phyloP scores from a whole-genome alignment of 306 rosid species.

The Prunus padus region DNA sequence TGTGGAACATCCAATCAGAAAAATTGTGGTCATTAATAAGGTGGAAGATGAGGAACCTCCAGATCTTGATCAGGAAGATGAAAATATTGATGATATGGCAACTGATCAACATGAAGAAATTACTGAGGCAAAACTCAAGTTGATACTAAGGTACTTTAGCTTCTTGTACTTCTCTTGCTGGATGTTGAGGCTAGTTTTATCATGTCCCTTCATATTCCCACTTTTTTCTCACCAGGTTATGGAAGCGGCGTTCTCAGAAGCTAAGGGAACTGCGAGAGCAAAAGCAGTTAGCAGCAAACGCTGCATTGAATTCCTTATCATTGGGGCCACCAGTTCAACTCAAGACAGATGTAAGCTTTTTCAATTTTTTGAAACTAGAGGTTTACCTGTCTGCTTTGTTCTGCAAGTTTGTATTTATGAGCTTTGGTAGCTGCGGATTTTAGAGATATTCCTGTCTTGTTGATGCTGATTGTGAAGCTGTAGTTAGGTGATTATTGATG shows the following conservation, averaged over 20 bases:
- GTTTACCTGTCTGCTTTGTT: not conserved
- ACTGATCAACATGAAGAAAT: constrained; percentile 55
- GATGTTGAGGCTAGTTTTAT: constrained; percentile 9
- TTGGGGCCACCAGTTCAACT: constrained; percentile 78
- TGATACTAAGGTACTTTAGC: constrained; percentile 66
- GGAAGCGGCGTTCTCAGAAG: constrained; percentile 73
- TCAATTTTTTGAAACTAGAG: constrained; percentile 16
- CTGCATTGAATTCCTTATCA: constrained; percentile 66
- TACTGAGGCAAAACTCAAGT: constrained; percentile 73
- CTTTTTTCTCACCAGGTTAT: constrained; percentile 53
- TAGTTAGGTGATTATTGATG: not conserved
- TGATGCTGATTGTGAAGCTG: not conserved
- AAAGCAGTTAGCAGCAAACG: constrained; percentile 69
- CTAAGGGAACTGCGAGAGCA: constrained; percentile 62
- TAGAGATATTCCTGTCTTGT: not conserved
- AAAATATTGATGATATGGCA: constrained; percentile 32
- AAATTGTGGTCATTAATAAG: constrained; percentile 23
- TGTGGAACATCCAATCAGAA: constrained; percentile 30
- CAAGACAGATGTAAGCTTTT: constrained; percentile 55
- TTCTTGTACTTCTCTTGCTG: constrained; percentile 16
- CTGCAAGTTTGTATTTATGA: constrained; percentile 1
- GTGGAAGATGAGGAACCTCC: constrained; percentile 43
- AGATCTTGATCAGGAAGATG: constrained; percentile 38
- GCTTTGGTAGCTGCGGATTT: not conserved
- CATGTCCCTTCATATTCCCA: constrained; percentile 17